Evolutionary conservation across 768 basidiomycete species (phyloP).

Genomic region (Saitozyma podzolica): DNA sequence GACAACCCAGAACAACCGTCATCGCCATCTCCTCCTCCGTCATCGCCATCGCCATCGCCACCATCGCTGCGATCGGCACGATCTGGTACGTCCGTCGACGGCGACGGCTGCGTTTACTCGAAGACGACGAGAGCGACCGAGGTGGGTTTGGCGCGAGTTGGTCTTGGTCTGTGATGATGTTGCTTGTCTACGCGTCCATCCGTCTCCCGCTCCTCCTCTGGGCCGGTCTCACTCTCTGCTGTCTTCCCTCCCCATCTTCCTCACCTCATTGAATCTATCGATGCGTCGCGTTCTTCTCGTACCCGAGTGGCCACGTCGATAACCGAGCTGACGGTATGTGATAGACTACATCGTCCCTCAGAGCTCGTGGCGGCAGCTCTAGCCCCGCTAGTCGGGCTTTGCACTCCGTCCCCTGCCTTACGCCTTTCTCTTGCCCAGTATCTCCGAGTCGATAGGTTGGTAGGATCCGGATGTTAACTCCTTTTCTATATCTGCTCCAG

Average conservation of each 20-base stretch:
- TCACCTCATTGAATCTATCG: not conserved
- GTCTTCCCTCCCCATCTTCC: too few relatives aligned
- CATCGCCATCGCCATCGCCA: conserved; percentile 26
- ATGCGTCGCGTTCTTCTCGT: not conserved
- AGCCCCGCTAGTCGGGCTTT: not conserved
- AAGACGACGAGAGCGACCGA: conserved; percentile 3
- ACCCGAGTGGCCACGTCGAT: too few relatives aligned
- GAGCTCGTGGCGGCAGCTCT: conserved; percentile 1
- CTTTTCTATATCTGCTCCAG: too few relatives aligned
- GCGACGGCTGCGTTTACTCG: conserved; percentile 8
- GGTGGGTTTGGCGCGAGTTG: not conserved
- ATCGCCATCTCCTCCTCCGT: conserved; percentile 34
- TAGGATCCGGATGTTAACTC: too few relatives aligned
- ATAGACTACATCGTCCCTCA: not conserved
- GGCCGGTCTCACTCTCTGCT: too few relatives aligned
- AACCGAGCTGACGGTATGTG: too few relatives aligned
- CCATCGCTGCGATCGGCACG: conserved; percentile 20
- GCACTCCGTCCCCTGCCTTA: too few relatives aligned
- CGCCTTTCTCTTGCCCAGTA: too few relatives aligned
- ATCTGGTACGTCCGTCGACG: conserved; percentile 24
- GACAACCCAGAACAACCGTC: conserved; percentile 20
- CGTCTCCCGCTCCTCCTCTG: too few relatives aligned
- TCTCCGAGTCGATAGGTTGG: too few relatives aligned
- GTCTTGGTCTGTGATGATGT: too few relatives aligned
- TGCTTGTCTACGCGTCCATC: too few relatives aligned